A percentile compares a stretch with the other conserved stretches of the same genome.
Conservation (phyloP, 495 filamentous ascomycete genomes). For the Platismatia glauca region DNA sequence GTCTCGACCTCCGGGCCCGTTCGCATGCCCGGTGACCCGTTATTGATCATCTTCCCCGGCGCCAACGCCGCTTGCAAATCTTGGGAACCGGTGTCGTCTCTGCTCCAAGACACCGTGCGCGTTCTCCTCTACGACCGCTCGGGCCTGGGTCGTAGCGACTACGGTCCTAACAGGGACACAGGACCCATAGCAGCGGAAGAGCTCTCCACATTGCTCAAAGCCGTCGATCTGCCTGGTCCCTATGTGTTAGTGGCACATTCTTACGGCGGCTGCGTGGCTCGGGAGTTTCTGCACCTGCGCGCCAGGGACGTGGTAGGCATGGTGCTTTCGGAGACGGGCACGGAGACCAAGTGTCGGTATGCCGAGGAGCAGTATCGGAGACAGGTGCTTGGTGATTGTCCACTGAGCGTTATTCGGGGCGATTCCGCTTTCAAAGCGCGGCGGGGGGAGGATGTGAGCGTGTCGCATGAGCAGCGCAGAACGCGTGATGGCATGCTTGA, state of each 20-base stretch:
- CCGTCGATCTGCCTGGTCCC: slow-evolving; percentile 24
- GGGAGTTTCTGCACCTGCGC: slow-evolving; percentile 37
- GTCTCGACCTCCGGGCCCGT: slow-evolving; percentile 25
- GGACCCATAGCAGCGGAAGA: slow-evolving; percentile 29
- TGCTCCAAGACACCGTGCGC: slow-evolving; percentile 26
- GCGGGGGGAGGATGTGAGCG: not conserved
- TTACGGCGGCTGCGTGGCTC: slow-evolving; percentile 44
- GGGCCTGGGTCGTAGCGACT: slow-evolving; percentile 33
- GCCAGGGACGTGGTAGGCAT: slow-evolving; percentile 30
- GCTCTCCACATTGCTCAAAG: slow-evolving; percentile 28
- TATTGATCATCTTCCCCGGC: slow-evolving; percentile 40
- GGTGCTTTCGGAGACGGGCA: slow-evolving; percentile 34
- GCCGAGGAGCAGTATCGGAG: slow-evolving; percentile 32
- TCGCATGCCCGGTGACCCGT: slow-evolving; percentile 25
- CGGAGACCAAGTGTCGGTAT: slow-evolving; percentile 31
- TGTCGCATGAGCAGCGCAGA: not conserved
- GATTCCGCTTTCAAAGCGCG: slow-evolving; percentile 16
- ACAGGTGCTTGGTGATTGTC: slow-evolving; percentile 28
- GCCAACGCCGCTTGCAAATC: slow-evolving; percentile 37
- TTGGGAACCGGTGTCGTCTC: slow-evolving; percentile 34
- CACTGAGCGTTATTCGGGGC: slow-evolving; percentile 35
- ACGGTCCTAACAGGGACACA: slow-evolving; percentile 16
- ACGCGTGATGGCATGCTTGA: not conserved
- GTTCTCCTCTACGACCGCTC: slow-evolving; percentile 39
- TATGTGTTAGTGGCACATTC: slow-evolving; percentile 43